Evolutionary conservation across 352 stramenopile genomes (phyloP).

Genomic region (Phytophthora pistaciae): DNA sequence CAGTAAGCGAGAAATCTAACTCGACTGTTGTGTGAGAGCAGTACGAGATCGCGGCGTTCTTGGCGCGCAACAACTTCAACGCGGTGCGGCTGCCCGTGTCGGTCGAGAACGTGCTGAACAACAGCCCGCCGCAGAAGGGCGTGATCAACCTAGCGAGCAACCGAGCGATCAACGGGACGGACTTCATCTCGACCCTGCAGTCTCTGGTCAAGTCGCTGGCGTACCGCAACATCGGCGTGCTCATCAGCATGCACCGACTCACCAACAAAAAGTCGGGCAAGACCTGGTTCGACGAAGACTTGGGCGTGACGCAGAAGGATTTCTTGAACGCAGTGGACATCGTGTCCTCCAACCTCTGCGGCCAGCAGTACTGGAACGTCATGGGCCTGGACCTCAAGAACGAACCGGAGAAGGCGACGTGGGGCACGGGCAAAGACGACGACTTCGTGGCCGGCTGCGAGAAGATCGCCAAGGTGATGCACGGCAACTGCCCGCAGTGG

Average conservation of each 20-base stretch:
- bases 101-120: conserved; percentile 74
- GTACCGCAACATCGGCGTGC: conserved; percentile 77
- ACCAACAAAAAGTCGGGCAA: conserved; percentile 62
- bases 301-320: conserved; percentile 58
- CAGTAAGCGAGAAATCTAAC: not conserved
- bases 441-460: conserved; percentile 75
- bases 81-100: conserved; percentile 74
- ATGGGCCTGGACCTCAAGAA: conserved; percentile 88
- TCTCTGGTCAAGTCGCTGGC: conserved; percentile 73
- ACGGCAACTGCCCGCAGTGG: conserved; percentile 76
- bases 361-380: conserved; percentile 81
- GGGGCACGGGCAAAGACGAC: conserved; percentile 68
- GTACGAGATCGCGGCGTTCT: conserved; percentile 83
- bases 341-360: conserved; percentile 70
- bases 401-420: conserved; percentile 71
- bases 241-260: conserved; percentile 81
- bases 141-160: conserved; percentile 81
- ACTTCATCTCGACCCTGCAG: conserved; percentile 79
- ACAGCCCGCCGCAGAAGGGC: conserved; percentile 61
- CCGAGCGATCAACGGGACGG: conserved; percentile 74
- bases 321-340: conserved; percentile 69
- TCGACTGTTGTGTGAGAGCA: conserved; percentile 22
- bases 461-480: conserved; percentile 85
- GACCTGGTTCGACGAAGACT: conserved; percentile 69
- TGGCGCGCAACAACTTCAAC: conserved; percentile 89